A percentile compares a stretch with the other conserved stretches of the same genome.
Conservation (phyloP, 495 filamentous ascomycete species). For the Polyplosphaeria fusca region DNA sequence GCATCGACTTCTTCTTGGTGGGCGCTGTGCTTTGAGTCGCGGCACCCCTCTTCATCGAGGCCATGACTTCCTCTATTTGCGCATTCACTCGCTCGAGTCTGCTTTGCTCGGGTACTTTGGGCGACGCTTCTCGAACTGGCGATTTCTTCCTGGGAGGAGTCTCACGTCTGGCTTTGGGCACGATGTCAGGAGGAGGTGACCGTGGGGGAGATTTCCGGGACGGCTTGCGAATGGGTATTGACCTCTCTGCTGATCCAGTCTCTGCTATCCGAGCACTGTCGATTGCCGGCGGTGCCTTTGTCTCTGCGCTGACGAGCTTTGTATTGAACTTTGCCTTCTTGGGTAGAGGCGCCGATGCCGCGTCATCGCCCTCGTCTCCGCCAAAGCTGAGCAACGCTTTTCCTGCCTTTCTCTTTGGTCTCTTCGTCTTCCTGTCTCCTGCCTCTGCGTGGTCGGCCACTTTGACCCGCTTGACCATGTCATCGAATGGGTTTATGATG, state of each 20-base stretch:
- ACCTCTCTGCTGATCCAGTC: slow-evolving; percentile 39
- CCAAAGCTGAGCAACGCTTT: slow-evolving; percentile 89
- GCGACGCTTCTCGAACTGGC: slow-evolving; percentile 37
- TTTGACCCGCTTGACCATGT: slow-evolving; percentile 70
- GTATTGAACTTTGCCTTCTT: slow-evolving; percentile 94
- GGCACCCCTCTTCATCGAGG: slow-evolving; percentile 82
- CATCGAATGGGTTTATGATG: slow-evolving; percentile 83
- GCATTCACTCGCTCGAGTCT: slow-evolving; percentile 79
- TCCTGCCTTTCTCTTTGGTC: slow-evolving; percentile 74
- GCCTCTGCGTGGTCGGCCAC: slow-evolving; percentile 42
- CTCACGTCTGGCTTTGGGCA: background rate
- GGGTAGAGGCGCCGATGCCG: slow-evolving; percentile 55
- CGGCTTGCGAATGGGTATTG: slow-evolving; percentile 29
- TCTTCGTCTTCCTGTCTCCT: slow-evolving; percentile 58
- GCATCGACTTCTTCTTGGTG: slow-evolving; percentile 60
- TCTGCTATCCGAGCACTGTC: slow-evolving; percentile 4
- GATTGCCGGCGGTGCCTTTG: slow-evolving; percentile 31
- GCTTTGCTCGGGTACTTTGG: slow-evolving; percentile 52
- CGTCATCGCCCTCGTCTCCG: slow-evolving; percentile 74
- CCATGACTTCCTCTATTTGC: slow-evolving; percentile 85
- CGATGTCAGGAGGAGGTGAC: background rate
- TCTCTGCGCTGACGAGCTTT: slow-evolving; percentile 64
- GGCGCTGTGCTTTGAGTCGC: slow-evolving; percentile 54
- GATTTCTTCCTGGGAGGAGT: slow-evolving; percentile 17
- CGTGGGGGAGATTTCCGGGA: slow-evolving; percentile 40